Base-by-base conservation (phyloP, 345 rosid species). In the Pugionium cornutum region DNA sequence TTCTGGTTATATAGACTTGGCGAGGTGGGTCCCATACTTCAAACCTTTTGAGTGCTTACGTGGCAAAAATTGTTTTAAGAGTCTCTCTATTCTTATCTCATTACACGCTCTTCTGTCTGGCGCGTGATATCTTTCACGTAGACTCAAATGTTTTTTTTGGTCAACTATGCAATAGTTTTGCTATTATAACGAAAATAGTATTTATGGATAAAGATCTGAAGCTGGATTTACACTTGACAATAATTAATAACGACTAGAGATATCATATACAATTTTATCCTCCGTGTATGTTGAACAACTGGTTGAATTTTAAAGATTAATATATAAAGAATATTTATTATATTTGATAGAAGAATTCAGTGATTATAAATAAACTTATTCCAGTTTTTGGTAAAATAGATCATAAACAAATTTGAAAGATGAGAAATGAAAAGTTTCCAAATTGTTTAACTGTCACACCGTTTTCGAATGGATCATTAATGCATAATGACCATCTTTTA, bases 1-100 rank as follows among this genome's bases (percentile, higher is more conserved):
- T 25, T 54, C 18, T 67, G 64, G 18, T 2, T 40, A 46, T 64
- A 72, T 43, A 64, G 43, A 54, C 28, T 4, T 40, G 9, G 5
- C 31, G 9, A 64, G 41, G 25, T 57, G 58, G 66, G 60, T 48
- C 66, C 60, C 41, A 33, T 10, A 40, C 64, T 40, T 58, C 73
- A 36, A n/a, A 36, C 55, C 10, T 52, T 62, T 58, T 58, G 6
- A 42, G 27, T 28, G 42, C 46, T 29, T 28, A 64, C 60, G 47
- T 64, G 76, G 66, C 60, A 18, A n/a, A n/a, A n/a, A n/a, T n/a
- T 7, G 48, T 56, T 26, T 57, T n/a, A 25, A 4, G 29, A 62
- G 25, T 62, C 62, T 70, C 43, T 68, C 44, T 41, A 51, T 31
- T 70, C 31, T 52, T 60, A 52, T 62, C 27, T 48, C 18, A n/a